Evolutionary conservation across 2,329 filamentous ascomycete genomes (phyloP), one percentile per base, ranked within the genome.

Genomic region (Monilinia vaccinii-corymbosi): DNA sequence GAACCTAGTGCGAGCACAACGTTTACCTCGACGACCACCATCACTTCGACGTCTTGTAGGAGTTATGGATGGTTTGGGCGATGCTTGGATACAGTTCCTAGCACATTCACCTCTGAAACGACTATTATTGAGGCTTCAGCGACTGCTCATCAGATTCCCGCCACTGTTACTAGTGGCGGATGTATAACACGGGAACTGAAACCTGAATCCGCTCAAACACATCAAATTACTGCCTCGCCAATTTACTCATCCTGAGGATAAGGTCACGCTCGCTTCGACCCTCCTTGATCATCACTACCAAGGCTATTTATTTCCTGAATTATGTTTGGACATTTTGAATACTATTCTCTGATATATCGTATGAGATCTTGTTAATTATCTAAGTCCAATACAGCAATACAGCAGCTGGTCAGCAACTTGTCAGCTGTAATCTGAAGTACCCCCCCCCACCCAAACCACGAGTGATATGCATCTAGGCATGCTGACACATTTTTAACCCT

Each of bases 1-100:
- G 51, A 62, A 13, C 67, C 69, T 11, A 53, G 50, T 11, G 67
- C 73, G n/a, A 69, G 66, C 1, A 69, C 70, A 21, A 68, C 70
- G 0, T 71, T 70, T 7, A 69, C 70, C 11, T 68, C 71, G 25
- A 40, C 55, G 10, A 61, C 56, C 38, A 59, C 56, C 44, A 48
- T 60, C 10, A 60, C 51, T 4, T 40, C 58, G 21, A 60, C 58
- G 13, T 31, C 51, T 40, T 60, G 58, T 34, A 56, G 74, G 31
- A 50, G 36, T 14, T 50, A 59, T 49, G 60, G 60, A 13, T 62
- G 57, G 60, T 62, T 60, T n/a, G 60, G 57, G 3, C 42, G 25
- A 42, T 60, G 58, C 21, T 21, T 60, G 25, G 51, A 56, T 23
- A 45, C 44, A 21, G 31, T 25, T 25, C 21, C 51, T 25, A 38